Evolutionary conservation across 306 rosid species (phyloP), one percentile per base, ranked within the genome.

Genomic region (Ormosia semicastrata): DNA sequence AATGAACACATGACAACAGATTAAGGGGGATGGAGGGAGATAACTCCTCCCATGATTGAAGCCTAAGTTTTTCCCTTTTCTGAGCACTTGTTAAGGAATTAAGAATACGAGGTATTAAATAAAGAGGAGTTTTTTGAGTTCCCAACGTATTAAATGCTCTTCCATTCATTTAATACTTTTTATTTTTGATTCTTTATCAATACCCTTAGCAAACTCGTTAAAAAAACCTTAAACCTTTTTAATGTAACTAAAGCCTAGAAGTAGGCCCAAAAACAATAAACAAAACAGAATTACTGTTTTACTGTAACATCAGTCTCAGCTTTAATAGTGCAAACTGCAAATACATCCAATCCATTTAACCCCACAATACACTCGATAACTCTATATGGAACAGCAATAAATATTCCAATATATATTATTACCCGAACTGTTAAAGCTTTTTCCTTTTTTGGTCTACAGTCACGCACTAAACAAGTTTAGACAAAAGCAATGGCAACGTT

Each of bases 351-450:
- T 14, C 44, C 76, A 24, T 47, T 64, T 0, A 41, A 7, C 76
- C 52, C 30, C 50, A 10, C 24, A 32, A n/a, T 53, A 24, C 7
- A 50, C 43, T 24, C 24, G 24, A 71, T 8, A 74, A 24, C 1
- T 24, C 24, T 59, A 33, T 33, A 50, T 58, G 17, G 0, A 75
- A 60, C 29, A 56, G 63, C 78, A 49, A 50, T 74, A 65, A 85
- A 72, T 40, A 67, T 66, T 69, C 69, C 59, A 66, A 78, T 41
- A 73, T 77, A 73, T 5, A 57, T n/a, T 29, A 54, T 29, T 53
- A 60, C 5, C 65, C 7, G 3, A 68, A 53, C 7, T n/a, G 15
- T 63, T 41, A 37, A 29, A 83, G 50, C 50, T 30, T 37, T 2
- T 71, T 6, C 11, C 57, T 10, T 49, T 64, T 14, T 54, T 18